Evolutionary conservation across 1,139 yeast genomes (phyloP), one percentile per base, ranked within the genome.

Genomic region (Blastobotrys capitulatus): DNA sequence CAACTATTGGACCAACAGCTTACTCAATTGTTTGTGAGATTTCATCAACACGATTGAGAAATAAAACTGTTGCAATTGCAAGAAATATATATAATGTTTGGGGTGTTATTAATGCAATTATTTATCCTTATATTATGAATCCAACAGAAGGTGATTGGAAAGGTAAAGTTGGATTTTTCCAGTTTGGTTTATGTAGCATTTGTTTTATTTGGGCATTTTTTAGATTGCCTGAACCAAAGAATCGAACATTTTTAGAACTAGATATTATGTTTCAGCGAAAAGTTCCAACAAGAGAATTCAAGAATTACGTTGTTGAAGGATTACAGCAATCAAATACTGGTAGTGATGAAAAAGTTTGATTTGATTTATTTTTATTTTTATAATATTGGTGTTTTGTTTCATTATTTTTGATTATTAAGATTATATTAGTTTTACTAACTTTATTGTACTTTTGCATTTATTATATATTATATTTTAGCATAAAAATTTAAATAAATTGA

Each of bases 211-310:
- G 82, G 82, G 58, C 68, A 29, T 77, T 62, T 63, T 79, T 79
- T 61, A 74, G 78, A 45, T 67, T 80, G 46, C 86, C 86, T 4
- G 86, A 81, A 60, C 75, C 83, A 16, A 72, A 70, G 58, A 75
- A 72, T 45, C 74, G 81, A 60, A 78, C 83, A 2, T 78, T 69
- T 59, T 83, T 79, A 44, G 86, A 81, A 61, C 63, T 80, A 59
- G 86, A 80, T 65, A 46, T 57, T 42, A 46, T 58, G 54, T 58
- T 58, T 44, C 54, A 53, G 38, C 38, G 49, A 12, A 25, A 46
- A 13, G 54, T 58, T 9, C 40, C 49, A n/a, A 54, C 58, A 16
- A 36, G 54, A 12, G 49, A 54, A 25, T 58, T 58, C 47, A 42
- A 31, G 31, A 13, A 19, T 15, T 34, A 38, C 13, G 20, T 37